Percentiles rank a stretch among this genome's conserved stretches.
phyloP scores from a whole-genome alignment of 495 filamentous ascomycete genomes.

The Barbatosphaeria neglecta region DNA sequence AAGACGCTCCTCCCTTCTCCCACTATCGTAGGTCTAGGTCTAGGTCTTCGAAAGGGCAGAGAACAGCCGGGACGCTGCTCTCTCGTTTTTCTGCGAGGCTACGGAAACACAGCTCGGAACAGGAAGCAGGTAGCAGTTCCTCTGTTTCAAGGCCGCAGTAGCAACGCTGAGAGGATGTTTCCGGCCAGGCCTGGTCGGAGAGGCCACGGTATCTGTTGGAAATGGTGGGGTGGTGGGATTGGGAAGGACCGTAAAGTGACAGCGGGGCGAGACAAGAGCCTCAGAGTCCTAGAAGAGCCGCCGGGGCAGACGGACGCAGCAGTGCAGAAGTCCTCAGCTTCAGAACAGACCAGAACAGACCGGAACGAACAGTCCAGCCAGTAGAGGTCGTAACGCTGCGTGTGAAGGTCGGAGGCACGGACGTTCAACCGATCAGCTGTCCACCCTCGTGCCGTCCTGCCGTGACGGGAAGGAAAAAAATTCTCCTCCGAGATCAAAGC shows the following conservation, averaged over 20 bases:
- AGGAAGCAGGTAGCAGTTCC: neutral
- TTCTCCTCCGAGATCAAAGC: neutral
- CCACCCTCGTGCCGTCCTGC: neutral
- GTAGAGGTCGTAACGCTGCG: neutral
- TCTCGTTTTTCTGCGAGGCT: neutral
- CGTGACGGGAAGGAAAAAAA: neutral
- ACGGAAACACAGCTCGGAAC: slow-evolving; percentile 1
- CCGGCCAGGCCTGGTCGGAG: slow-evolving; percentile 2
- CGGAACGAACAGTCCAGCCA: too few relatives aligned
- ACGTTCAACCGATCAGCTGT: neutral
- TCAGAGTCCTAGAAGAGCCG: slow-evolving; percentile 2
- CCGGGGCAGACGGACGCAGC: neutral
- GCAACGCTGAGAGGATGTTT: neutral
- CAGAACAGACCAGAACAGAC: too few relatives aligned
- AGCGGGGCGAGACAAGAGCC: slow-evolving; percentile 8
- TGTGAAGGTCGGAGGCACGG: neutral
- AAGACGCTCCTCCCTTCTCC: neutral
- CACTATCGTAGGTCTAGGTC: neutral
- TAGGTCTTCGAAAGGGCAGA: neutral
- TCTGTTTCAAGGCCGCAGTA: neutral
- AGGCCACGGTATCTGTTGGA: neutral
- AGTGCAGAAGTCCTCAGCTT: neutral
- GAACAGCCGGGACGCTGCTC: too few relatives aligned
- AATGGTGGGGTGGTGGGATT: neutral
- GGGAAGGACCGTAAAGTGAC: slow-evolving; percentile 4